These are phyloP conservation scores for Ascoidea asiatica DNA, from an alignment of 805 yeast genomes.

Conservation along the genomic window DNA sequence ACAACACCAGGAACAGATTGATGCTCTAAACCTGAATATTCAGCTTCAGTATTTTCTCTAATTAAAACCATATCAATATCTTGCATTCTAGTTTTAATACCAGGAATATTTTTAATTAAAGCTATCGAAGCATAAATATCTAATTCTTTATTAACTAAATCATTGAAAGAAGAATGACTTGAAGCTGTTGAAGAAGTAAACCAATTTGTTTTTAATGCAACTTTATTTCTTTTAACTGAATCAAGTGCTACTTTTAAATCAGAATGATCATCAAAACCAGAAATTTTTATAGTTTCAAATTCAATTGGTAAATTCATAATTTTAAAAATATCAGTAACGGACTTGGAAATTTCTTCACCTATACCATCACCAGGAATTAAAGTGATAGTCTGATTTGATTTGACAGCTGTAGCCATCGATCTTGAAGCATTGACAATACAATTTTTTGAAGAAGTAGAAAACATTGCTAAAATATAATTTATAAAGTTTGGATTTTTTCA, in stretches of 20 bases:
- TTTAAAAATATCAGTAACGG: slow-evolving; percentile 81
- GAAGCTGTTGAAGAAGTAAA: slow-evolving; percentile 58
- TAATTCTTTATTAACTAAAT: slow-evolving; percentile 90
- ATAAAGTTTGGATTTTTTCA: too few relatives aligned
- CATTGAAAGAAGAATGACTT: slow-evolving; percentile 78
- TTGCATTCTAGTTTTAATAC: slow-evolving; percentile 80
- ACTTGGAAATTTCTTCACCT: slow-evolving; percentile 90
- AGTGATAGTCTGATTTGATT: slow-evolving; percentile 55
- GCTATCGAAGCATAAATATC: slow-evolving; percentile 93
- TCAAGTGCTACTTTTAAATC: slow-evolving; percentile 63
- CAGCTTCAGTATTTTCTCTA: slow-evolving; percentile 99
- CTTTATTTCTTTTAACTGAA: slow-evolving; percentile 89
- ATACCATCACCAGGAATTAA: slow-evolving; percentile 98
- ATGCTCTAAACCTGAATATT: slow-evolving; percentile 96
- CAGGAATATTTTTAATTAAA: slow-evolving; percentile 87
- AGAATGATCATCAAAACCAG: slow-evolving; percentile 35
- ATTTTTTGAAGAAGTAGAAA: too few relatives aligned
- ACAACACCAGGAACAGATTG: slow-evolving; percentile 96
- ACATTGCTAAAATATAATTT: too few relatives aligned
- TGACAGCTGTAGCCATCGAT: slow-evolving; percentile 16
- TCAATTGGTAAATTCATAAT: slow-evolving; percentile 84
- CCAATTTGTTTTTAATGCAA: slow-evolving; percentile 93
- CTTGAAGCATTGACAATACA: not conserved
- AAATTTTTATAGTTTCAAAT: slow-evolving; percentile 75
- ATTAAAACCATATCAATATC: slow-evolving; percentile 88